Percentiles rank a stretch among this genome's conserved stretches.
These are phyloP conservation scores for Pythium pectinolyticum DNA, from an alignment of 352 stramenopile genomes.

Conservation along the genomic window DNA sequence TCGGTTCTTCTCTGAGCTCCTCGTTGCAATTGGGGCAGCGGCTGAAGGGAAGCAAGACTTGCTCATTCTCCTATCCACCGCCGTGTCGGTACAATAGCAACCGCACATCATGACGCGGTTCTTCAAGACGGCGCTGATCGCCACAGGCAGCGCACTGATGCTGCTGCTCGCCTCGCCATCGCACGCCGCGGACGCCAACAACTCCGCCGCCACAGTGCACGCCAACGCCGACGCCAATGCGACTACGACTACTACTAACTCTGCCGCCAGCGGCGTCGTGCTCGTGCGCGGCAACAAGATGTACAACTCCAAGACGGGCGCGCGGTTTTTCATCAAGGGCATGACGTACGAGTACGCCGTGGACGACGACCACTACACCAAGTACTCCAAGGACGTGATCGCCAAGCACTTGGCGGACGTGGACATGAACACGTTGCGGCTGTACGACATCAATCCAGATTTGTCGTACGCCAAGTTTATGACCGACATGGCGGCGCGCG, in stretches of 20 bases:
- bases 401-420: conserved; percentile 59
- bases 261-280: conserved; percentile 44
- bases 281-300: conserved; percentile 87
- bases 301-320: conserved; percentile 76
- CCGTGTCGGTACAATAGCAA: neutral
- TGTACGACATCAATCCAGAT: conserved; percentile 88
- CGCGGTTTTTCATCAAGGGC: conserved; percentile 88
- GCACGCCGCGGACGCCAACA: neutral
- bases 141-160: conserved; percentile 15
- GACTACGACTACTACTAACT: neutral
- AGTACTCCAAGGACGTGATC: conserved; percentile 83
- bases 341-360: conserved; percentile 90
- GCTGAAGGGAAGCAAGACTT: too few species aligned
- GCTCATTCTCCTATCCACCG: conserved; percentile 22
- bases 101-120: conserved; percentile 11
- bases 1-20: too few species aligned
- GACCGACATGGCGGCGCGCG: conserved; percentile 73
- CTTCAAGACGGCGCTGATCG: conserved; percentile 12
- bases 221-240: conserved; percentile 16
- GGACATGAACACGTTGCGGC: conserved; percentile 82
- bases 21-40: too few species aligned
- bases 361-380: conserved; percentile 85
- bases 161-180: conserved; percentile 12
- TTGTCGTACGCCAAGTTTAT: conserved; percentile 87
- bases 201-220: conserved; percentile 14